Evolutionary conservation across 2,329 filamentous ascomycete genomes (phyloP).

Genomic region (Aphanocladium album): DNA sequence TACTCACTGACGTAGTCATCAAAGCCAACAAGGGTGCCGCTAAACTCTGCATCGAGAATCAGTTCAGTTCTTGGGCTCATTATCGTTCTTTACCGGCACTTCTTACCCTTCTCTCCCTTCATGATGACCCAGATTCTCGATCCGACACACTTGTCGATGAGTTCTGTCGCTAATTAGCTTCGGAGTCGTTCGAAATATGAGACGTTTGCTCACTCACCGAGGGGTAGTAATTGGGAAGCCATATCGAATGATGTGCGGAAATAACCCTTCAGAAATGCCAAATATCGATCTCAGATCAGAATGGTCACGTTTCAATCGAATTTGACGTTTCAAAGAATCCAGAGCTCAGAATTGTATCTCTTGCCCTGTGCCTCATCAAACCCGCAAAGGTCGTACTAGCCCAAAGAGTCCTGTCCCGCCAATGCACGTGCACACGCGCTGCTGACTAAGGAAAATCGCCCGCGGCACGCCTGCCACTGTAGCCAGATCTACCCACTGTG

Average conservation of each 20-base stretch:
- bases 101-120: slow-evolving; percentile 92
- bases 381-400: slow-evolving; percentile 10
- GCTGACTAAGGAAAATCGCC: slow-evolving; percentile 30
- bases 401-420: not conserved
- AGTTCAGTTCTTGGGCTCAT: slow-evolving; percentile 14
- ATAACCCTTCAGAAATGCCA: no score
- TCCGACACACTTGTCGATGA: slow-evolving; percentile 98
- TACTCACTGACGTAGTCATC: slow-evolving; percentile 98
- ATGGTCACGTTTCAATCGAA: not conserved
- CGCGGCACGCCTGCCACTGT: not conserved
- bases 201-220: slow-evolving; percentile 45
- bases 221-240: slow-evolving; percentile 69
- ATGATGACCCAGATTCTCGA: slow-evolving; percentile 98
- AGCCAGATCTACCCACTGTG: not conserved
- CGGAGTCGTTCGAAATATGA: not conserved
- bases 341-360: not conserved
- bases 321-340: no score
- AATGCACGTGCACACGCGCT: slow-evolving; percentile 28
- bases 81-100: not conserved
- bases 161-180: slow-evolving; percentile 53
- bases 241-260: slow-evolving; percentile 36
- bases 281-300: no score
- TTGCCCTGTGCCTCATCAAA: not conserved
- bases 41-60: slow-evolving; percentile 65
- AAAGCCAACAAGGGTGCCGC: slow-evolving; percentile 88